phyloP scores from a whole-genome alignment of 75 land plant genomes.

The Ceratopteris richardii region DNA sequence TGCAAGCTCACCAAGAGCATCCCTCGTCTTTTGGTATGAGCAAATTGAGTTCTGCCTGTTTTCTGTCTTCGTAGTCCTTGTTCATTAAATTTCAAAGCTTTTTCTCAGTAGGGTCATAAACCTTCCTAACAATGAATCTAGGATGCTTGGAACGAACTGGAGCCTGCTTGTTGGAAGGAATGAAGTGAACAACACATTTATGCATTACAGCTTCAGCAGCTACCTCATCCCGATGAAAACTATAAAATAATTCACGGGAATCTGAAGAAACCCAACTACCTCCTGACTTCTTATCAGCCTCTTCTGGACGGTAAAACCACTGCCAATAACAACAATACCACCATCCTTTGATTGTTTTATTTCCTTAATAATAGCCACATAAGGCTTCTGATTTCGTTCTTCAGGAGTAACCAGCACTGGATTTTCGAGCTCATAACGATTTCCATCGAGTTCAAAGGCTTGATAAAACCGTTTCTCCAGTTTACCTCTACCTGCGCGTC shows the following conservation, averaged over 20 bases:
- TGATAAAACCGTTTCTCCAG: constrained; percentile 42
- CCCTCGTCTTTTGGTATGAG: constrained; percentile 78
- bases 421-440: constrained; percentile 61
- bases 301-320: no score
- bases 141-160: constrained; percentile 74
- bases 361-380: neutral
- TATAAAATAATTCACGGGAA: constrained; percentile 87
- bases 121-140: constrained; percentile 89
- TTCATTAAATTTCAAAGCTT: constrained; percentile 63
- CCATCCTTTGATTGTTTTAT: no score
- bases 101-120: no score
- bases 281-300: constrained; percentile 80
- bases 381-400: neutral
- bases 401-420: neutral
- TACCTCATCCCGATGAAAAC: constrained; percentile 88
- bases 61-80: constrained; percentile 79
- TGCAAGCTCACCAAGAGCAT: constrained; percentile 70
- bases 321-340: no score
- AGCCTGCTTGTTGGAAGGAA: constrained; percentile 68
- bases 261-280: constrained; percentile 75
- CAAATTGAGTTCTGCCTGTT: constrained; percentile 77
- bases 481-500: constrained; percentile 57
- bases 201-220: constrained; percentile 97
- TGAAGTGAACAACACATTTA: constrained; percentile 91
- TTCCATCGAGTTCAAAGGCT: constrained; percentile 75